Evolutionary conservation across 306 rosid genomes (phyloP), one percentile per base, ranked within the genome.

Genomic region (Argentina anserina): DNA sequence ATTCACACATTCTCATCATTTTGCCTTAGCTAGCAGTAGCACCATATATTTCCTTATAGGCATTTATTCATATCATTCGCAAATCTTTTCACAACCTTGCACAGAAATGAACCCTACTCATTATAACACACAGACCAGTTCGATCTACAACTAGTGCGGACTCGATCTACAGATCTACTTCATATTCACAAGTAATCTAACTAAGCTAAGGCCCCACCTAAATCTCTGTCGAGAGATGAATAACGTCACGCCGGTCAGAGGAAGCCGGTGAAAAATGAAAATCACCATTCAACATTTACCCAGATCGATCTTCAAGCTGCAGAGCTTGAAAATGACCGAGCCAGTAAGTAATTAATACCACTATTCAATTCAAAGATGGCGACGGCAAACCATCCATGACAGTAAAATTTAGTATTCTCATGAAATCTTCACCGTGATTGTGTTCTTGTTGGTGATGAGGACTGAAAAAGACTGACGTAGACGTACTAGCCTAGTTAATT

Each of bases 11-110:
- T 31, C 72, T 76, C 80, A 66, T 80, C 69, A 80, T 67, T 62
- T 60, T 65, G 70, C 74, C 43, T 56, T 52, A 65, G 70, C 81
- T 74, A 31, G 67, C 39, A 15, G 40, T 3, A 13, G 37, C n/a
- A 14, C 1, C 65, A 7, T 60, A 59, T 6, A 61, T 34, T 72
- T 78, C 43, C 15, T 70, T 78, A 10, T 17, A 33, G 34, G 49
- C 58, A 26, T 67, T 45, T 56, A 4, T 42, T 20, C 39, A 73
- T 45, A 70, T 81, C 82, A 64, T 73, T 69, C 82, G 79, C 85
- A 78, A 68, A 80, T 81, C 86, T 59, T 79, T 67, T 76, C 78
- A 75, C 17, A 61, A 77, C 20, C 76, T 69, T 55, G 68, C 83
- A 71, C 34, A 62, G 28, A 62, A 34, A 8, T 34, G 43, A 62